These are phyloP conservation scores for Pilasporangium apinafurcum DNA, from an alignment of 352 stramenopile species.

Conservation along the genomic window DNA sequence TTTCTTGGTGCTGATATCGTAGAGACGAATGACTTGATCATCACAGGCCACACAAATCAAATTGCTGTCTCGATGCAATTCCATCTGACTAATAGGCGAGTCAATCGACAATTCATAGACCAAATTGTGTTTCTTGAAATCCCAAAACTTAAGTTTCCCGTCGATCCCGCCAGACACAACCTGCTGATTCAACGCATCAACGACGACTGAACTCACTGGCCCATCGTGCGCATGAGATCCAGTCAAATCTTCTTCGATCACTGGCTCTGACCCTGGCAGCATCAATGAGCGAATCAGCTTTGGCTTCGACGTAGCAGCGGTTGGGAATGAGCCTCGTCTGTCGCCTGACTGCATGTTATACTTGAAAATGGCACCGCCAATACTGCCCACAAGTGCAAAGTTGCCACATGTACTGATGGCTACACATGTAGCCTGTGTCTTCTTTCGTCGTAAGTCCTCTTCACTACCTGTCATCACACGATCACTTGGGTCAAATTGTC, in stretches of 20 bases:
- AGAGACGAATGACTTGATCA: slow-evolving; percentile 83
- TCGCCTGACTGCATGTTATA: slow-evolving; percentile 97
- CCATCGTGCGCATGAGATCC: slow-evolving; percentile 52
- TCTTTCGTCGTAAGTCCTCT: slow-evolving; percentile 56
- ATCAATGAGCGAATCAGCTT: slow-evolving; percentile 63
- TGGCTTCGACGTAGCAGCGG: slow-evolving; percentile 55
- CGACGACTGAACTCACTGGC: slow-evolving; percentile 77
- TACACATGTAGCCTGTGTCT: slow-evolving; percentile 63
- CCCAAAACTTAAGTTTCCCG: slow-evolving; percentile 88
- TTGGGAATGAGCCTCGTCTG: slow-evolving; percentile 87
- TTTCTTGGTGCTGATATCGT: slow-evolving; percentile 80
- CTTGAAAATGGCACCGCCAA: slow-evolving; percentile 89
- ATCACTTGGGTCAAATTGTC: slow-evolving; percentile 77
- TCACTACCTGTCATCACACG: slow-evolving; percentile 46
- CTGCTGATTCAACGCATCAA: slow-evolving; percentile 82
- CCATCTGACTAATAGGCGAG: slow-evolving; percentile 72
- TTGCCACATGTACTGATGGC: slow-evolving; percentile 91
- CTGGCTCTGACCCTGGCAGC: slow-evolving; percentile 35
- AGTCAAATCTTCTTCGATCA: slow-evolving; percentile 25
- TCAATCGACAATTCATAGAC: slow-evolving; percentile 65
- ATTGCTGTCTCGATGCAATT: slow-evolving; percentile 83
- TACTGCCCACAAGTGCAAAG: slow-evolving; percentile 91
- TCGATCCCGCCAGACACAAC: slow-evolving; percentile 85
- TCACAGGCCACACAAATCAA: slow-evolving; percentile 86
- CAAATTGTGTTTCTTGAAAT: slow-evolving; percentile 75